Evolutionary conservation across 2,329 filamentous ascomycete species (phyloP).

Genomic region (Aureobasidium subglaciale): DNA sequence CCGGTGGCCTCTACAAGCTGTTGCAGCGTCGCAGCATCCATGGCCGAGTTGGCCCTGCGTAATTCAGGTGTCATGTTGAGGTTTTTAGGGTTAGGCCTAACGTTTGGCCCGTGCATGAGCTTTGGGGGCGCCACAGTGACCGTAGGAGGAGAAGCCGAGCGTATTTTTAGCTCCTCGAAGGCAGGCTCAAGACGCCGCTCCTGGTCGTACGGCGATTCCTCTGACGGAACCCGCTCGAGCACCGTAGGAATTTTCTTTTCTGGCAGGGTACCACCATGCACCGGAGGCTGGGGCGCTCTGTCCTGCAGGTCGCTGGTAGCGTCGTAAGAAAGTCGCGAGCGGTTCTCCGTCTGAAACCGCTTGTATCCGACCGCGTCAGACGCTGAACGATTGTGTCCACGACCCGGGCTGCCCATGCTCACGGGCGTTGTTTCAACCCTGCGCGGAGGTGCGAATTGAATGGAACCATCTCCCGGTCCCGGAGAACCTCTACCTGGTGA

Average conservation of each 20-base stretch:
- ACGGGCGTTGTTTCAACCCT: slow-evolving; percentile 40
- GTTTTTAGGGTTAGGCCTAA: slow-evolving; percentile 61
- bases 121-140: slow-evolving; percentile 76
- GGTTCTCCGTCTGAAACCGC: slow-evolving; percentile 33
- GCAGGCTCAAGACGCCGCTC: slow-evolving; percentile 39
- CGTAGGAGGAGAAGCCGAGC: slow-evolving; percentile 43
- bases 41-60: slow-evolving; percentile 71
- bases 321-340: slow-evolving; percentile 35
- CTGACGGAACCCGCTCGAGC: slow-evolving; percentile 49
- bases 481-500: slow-evolving; percentile 40
- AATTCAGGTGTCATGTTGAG: slow-evolving; percentile 69
- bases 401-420: slow-evolving; percentile 19
- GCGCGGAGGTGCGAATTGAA: slow-evolving; percentile 26
- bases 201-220: slow-evolving; percentile 36
- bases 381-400: slow-evolving; percentile 41
- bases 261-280: slow-evolving; percentile 28
- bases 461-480: slow-evolving; percentile 24
- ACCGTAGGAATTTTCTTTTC: slow-evolving; percentile 29
- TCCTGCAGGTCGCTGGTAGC: slow-evolving; percentile 23
- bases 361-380: slow-evolving; percentile 42
- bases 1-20: slow-evolving; percentile 65
- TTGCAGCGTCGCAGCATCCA: slow-evolving; percentile 73
- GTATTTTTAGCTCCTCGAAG: slow-evolving; percentile 43
- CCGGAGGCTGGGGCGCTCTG: slow-evolving; percentile 35
- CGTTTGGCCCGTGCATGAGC: slow-evolving; percentile 68